Base-by-base conservation (phyloP, 257 asterid species). In the Solanum tarijense region DNA sequence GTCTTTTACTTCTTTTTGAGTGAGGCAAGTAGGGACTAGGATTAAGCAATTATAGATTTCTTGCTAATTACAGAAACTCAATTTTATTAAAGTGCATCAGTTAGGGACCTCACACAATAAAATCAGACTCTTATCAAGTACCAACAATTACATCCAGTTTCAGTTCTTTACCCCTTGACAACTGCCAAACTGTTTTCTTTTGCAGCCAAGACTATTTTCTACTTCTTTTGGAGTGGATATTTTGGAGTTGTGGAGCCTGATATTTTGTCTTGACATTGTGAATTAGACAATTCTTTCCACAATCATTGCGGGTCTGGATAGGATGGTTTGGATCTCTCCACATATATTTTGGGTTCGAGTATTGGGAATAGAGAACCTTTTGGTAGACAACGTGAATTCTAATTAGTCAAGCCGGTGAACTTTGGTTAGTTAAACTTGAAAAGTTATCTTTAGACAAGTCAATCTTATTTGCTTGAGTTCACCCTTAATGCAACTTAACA, bases 61-160 rank as follows among this genome's bases (percentile, higher is more conserved):
- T 32, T 65, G 27, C 35, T 36, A 27, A 74, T 85, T n/a, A 69
- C 32, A 36, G 75, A 87, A 74, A 29, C 75, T 79, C 41, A 89
- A 88, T 82, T 82, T 89, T 89, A 84, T 89, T 83, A 86, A 88
- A 66, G 34, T 66, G 88, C 89, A 88, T 38, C 86, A 79, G 27
- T 87, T 66, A 85, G 34, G 84, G 86, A 74, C 82, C 90, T 23
- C 91, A 85, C 86, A 84, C 92, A 86, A 83, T 35, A 55, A 39
- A 84, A 48, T 84, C 71, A 79, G 78, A 76, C 52, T 74, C 83
- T 36, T 74, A 36, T 10, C 31, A 23, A 20, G 20, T 74, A 75
- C 60, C 60, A 76, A 76, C 58, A 36, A 23, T 36, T 76, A 13
- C 21, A 29, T 29, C 38, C 12, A 14, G 23, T 14, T 69, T 29